These are phyloP conservation scores for Rhodotorula kratochvilovae DNA, from an alignment of 768 basidiomycete genomes.

Conservation along the genomic window DNA sequence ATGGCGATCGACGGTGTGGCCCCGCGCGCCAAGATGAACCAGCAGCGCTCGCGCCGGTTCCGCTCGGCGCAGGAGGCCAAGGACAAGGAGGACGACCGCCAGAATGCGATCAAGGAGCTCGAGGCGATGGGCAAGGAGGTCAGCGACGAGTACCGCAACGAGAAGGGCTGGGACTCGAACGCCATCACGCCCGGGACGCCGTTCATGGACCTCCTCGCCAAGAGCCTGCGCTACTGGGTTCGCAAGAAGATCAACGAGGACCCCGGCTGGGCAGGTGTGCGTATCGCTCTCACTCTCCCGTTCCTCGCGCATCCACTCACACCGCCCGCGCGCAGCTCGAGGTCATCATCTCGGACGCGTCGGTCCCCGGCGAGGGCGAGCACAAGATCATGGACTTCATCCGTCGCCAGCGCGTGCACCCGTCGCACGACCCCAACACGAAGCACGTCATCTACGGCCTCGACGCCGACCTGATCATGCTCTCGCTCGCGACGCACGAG, in stretches of 20 bases:
- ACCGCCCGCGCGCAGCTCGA: conserved; percentile 59
- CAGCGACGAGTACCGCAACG: conserved; percentile 71
- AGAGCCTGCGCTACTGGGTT: conserved; percentile 91
- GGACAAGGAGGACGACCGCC: conserved; percentile 81
- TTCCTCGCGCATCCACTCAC: not conserved
- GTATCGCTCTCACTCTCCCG: conserved; percentile 41
- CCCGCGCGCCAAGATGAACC: conserved; percentile 87
- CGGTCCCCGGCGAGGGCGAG: conserved; percentile 97
- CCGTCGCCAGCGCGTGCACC: conserved; percentile 76
- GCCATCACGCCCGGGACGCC: conserved; percentile 97
- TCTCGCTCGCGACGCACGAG: conserved; percentile 94
- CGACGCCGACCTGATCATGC: conserved; percentile 99
- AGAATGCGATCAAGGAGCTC: conserved; percentile 82
- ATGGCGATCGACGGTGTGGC: conserved; percentile 78
- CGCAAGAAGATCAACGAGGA: conserved; percentile 90
- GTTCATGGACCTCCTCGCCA: conserved; percentile 89
- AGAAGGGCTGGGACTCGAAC: conserved; percentile 92
- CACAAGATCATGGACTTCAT: conserved; percentile 99
- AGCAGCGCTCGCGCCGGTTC: conserved; percentile 95
- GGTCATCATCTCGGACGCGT: conserved; percentile 93
- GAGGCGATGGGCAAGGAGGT: conserved; percentile 82
- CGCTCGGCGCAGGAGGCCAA: conserved; percentile 89
- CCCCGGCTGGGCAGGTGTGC: conserved; percentile 87
- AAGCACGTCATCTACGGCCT: conserved; percentile 95
- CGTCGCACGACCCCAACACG: conserved; percentile 90